Evolutionary conservation across 352 stramenopile species (phyloP).

Genomic region (Achlya hypogyna): DNA sequence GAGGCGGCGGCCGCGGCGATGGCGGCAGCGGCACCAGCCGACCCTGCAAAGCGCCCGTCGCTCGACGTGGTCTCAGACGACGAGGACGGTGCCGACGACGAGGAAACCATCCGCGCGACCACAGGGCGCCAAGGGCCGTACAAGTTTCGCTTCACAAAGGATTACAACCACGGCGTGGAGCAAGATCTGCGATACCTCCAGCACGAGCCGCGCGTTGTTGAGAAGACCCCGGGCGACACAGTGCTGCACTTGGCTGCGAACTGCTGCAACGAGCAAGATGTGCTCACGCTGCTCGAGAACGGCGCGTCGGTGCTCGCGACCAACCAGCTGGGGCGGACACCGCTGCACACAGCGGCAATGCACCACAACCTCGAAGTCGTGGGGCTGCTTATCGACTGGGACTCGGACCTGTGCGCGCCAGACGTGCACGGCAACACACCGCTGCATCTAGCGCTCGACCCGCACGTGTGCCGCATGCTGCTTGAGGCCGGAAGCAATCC

Average conservation of each 20-base stretch:
- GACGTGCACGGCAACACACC: slow-evolving; percentile 80
- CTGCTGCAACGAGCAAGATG: slow-evolving; percentile 79
- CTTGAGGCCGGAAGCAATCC: slow-evolving; percentile 71
- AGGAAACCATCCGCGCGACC: slow-evolving; percentile 25
- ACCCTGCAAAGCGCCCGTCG: slow-evolving; percentile 32
- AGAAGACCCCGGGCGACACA: slow-evolving; percentile 79
- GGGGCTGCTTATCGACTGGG: slow-evolving; percentile 69
- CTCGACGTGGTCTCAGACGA: slow-evolving; percentile 49
- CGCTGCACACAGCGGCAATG: slow-evolving; percentile 69
- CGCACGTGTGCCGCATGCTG: slow-evolving; percentile 70
- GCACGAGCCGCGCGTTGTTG: slow-evolving; percentile 57
- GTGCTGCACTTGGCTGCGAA: slow-evolving; percentile 80
- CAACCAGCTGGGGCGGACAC: slow-evolving; percentile 68
- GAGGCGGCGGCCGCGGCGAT: background rate
- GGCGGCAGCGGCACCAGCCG: too few relatives aligned
- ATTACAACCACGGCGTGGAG: slow-evolving; percentile 36
- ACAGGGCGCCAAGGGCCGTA: slow-evolving; percentile 35
- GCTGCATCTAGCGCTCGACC: slow-evolving; percentile 68
- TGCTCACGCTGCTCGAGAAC: slow-evolving; percentile 79
- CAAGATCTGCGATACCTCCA: slow-evolving; percentile 22
- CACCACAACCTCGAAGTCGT: slow-evolving; percentile 79
- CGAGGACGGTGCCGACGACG: slow-evolving; percentile 59
- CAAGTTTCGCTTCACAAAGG: slow-evolving; percentile 76
- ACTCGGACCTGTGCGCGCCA: slow-evolving; percentile 65
- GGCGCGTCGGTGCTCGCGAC: slow-evolving; percentile 77